phyloP scores from a whole-genome alignment of 2,329 filamentous ascomycete genomes.

The Calonectria naviculata region DNA sequence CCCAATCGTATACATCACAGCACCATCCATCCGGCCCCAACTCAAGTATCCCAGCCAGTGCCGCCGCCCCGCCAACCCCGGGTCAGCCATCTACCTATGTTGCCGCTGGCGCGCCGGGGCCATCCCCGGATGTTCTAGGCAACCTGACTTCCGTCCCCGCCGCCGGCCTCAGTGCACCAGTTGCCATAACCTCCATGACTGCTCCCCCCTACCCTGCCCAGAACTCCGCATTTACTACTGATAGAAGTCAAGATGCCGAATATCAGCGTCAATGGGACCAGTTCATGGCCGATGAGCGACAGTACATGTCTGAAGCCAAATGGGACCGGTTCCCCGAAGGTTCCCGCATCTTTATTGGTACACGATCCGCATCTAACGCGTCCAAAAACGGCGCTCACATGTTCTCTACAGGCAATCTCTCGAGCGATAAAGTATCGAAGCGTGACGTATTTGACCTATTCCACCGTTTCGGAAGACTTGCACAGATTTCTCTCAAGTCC shows the following conservation, averaged over 20 bases:
- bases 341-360: conserved; percentile 85
- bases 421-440: conserved; percentile 93
- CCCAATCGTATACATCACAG: conserved; percentile 52
- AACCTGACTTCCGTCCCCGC: conserved; percentile 44
- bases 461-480: conserved; percentile 84
- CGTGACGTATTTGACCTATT: conserved; percentile 94
- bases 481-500: conserved; percentile 96
- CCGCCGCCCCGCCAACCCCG: conserved; percentile 44
- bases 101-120: conserved; percentile 45
- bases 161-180: conserved; percentile 42
- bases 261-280: conserved; percentile 76
- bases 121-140: conserved; percentile 45
- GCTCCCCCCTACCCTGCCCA: conserved; percentile 46
- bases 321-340: conserved; percentile 85
- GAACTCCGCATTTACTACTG: conserved; percentile 40
- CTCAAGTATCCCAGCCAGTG: conserved; percentile 42
- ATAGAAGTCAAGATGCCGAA: conserved; percentile 53
- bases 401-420: conserved; percentile 79
- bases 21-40: conserved; percentile 47
- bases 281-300: conserved; percentile 78
- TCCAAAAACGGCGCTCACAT: conserved; percentile 38
- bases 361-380: conserved; percentile 46
- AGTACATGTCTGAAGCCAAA: conserved; percentile 80
- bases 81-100: conserved; percentile 49
- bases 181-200: conserved; percentile 44